Conservation (phyloP, 78 protist species). For the Dictyostelium capitatum region DNA sequence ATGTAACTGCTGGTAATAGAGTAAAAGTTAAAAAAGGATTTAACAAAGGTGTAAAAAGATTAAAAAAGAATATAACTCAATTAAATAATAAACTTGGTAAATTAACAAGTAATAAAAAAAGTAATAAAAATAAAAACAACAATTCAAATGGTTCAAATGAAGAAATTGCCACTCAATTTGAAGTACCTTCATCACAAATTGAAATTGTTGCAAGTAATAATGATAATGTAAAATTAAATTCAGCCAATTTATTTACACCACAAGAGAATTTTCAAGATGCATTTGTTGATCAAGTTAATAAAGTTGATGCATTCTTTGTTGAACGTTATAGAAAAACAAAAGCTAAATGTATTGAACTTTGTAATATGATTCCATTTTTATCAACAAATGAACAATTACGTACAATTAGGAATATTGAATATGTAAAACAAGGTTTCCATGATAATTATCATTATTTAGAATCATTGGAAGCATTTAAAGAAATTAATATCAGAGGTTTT, state of each 20-base stretch:
- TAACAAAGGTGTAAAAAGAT: too few species aligned
- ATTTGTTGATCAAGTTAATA: conserved; percentile 16
- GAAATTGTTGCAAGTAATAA: not conserved
- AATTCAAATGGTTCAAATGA: too few species aligned
- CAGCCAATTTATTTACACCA: not conserved
- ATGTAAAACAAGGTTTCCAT: conserved; percentile 32
- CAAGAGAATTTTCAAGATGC: not conserved
- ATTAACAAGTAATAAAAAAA: too few species aligned
- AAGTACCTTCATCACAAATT: not conserved
- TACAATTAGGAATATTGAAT: conserved; percentile 18
- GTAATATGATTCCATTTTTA: conserved; percentile 26
- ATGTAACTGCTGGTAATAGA: too few species aligned
- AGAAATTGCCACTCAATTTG: too few species aligned
- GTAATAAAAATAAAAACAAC: too few species aligned
- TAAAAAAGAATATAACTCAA: too few species aligned
- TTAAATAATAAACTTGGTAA: too few species aligned
- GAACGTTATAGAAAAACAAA: conserved; percentile 41
- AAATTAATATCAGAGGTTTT: conserved; percentile 24
- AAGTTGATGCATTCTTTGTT: conserved; percentile 22
- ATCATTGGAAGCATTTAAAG: conserved; percentile 15
- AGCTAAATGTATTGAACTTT: conserved; percentile 22
- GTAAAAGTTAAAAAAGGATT: too few species aligned
- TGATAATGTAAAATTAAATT: not conserved
- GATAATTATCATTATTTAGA: conserved; percentile 18
- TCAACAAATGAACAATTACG: conserved; percentile 7